These are phyloP conservation scores for Alectoria sarmentosa DNA, from an alignment of 495 filamentous ascomycete genomes.

Conservation along the genomic window DNA sequence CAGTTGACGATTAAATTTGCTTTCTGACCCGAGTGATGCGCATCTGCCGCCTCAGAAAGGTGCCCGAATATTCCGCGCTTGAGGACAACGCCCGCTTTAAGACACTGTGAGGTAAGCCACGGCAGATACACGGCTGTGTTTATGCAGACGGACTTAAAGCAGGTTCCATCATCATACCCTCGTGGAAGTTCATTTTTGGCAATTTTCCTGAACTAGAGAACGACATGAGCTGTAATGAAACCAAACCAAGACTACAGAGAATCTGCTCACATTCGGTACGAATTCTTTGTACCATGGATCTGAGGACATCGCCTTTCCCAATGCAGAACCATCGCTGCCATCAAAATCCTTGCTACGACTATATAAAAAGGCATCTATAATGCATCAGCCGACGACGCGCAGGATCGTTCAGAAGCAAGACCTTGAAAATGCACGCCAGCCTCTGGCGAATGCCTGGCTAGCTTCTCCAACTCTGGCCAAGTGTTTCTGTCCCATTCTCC, in stretches of 20 bases:
- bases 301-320: constrained; percentile 54
- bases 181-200: constrained; percentile 46
- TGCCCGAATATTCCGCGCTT: constrained; percentile 56
- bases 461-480: constrained; percentile 56
- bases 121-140: constrained; percentile 84
- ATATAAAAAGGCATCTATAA: constrained; percentile 51
- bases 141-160: constrained; percentile 82
- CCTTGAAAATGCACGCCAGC: constrained; percentile 86
- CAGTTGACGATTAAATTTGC: constrained; percentile 80
- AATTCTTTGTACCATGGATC: constrained; percentile 81
- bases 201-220: constrained; percentile 48
- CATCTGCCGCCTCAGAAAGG: constrained; percentile 58
- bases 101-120: constrained; percentile 73
- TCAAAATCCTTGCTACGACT: constrained; percentile 55
- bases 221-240: not conserved
- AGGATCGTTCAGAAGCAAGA: constrained; percentile 25
- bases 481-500: constrained; percentile 58
- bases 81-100: constrained; percentile 59
- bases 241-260: not conserved
- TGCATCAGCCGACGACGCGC: not conserved
- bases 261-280: constrained; percentile 55
- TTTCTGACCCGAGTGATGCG: constrained; percentile 54
- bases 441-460: constrained; percentile 69
- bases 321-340: constrained; percentile 23
- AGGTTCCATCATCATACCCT: constrained; percentile 58